Conservation (phyloP, 106 monocot genomes). For the Dendrobium nobile region DNA sequence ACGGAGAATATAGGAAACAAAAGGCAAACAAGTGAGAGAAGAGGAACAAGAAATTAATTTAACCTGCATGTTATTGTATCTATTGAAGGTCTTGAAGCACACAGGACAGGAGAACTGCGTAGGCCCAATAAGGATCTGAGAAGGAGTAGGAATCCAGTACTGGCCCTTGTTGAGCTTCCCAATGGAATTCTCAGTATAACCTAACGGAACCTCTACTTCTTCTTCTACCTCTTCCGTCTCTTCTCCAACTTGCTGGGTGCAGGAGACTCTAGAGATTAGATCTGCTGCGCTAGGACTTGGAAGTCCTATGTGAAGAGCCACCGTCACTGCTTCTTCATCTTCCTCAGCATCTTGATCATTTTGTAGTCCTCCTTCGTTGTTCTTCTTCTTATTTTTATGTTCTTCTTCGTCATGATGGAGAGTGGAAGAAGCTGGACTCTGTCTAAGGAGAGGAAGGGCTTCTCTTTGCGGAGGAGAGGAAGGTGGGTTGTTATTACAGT, state of each 20-base stretch:
- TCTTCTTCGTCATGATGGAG: neutral
- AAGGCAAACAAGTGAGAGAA: slow-evolving; percentile 45
- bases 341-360: neutral
- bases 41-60: neutral
- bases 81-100: slow-evolving; percentile 13
- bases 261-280: slow-evolving; percentile 35
- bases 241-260: slow-evolving; percentile 1
- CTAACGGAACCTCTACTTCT: slow-evolving; percentile 20
- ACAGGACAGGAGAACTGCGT: slow-evolving; percentile 12
- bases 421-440: neutral
- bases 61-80: slow-evolving; percentile 18
- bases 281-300: slow-evolving; percentile 36
- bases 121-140: slow-evolving; percentile 59
- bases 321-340: slow-evolving; percentile 32
- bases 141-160: slow-evolving; percentile 70
- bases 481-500: neutral
- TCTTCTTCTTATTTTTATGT: neutral
- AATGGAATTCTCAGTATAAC: slow-evolving; percentile 23
- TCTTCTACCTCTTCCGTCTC: slow-evolving; percentile 15
- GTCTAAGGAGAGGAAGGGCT: slow-evolving; percentile 45
- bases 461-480: slow-evolving; percentile 44
- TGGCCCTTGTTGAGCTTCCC: slow-evolving; percentile 66
- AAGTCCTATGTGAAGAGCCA: slow-evolving; percentile 57
- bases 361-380: neutral
- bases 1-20: slow-evolving; percentile 34